These are phyloP conservation scores for Acanthamoeba lenticulata DNA, from an alignment of 208 protist genomes.

Conservation along the genomic window DNA sequence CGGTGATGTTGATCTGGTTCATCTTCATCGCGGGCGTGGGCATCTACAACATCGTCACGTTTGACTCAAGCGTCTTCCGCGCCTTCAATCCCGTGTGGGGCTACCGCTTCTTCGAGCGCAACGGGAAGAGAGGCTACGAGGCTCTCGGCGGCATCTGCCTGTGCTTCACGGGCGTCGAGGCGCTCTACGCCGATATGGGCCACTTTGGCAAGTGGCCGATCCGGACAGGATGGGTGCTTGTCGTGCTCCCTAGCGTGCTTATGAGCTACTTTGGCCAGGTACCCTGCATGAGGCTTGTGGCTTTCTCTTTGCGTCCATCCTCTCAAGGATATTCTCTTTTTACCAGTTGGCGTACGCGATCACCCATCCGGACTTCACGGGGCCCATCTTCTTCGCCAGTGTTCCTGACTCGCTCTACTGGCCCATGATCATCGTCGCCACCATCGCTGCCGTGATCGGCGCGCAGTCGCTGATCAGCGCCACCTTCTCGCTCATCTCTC, in stretches of 20 bases:
- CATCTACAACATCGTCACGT: conserved; percentile 3
- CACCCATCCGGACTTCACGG: neutral
- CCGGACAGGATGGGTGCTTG: neutral
- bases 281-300: too few species aligned
- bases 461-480: neutral
- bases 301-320: too few species aligned
- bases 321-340: too few species aligned
- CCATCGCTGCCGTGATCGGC: neutral
- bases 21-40: neutral
- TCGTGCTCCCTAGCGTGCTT: neutral
- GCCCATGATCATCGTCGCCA: neutral
- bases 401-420: neutral
- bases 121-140: neutral
- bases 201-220: conserved; percentile 34
- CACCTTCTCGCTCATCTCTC: neutral
- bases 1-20: conserved; percentile 35
- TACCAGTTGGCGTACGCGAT: too few species aligned
- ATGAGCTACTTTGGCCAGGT: neutral
- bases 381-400: neutral
- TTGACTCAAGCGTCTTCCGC: neutral
- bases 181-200: conserved; percentile 56
- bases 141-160: conserved; percentile 29
- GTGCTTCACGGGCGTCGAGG: conserved; percentile 44
- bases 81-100: conserved; percentile 22
- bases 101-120: neutral